Conservation (phyloP, 2,329 filamentous ascomycete genomes). For the Calonectria hawksworthii region DNA sequence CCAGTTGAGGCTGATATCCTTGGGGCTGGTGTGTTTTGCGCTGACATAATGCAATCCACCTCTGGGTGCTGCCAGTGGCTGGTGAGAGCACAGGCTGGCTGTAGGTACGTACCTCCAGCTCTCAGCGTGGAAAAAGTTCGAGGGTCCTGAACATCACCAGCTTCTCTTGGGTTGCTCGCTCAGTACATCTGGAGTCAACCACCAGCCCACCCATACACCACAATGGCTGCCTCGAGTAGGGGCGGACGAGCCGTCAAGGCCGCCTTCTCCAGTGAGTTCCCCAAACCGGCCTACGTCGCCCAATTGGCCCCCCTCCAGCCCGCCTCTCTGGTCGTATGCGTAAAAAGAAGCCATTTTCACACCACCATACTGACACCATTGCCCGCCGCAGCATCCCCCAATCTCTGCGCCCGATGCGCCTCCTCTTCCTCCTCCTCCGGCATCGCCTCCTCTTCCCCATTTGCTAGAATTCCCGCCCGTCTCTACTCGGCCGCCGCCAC, state of each 20-base stretch:
- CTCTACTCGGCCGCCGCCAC: conserved; percentile 53
- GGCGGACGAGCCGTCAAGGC: conserved; percentile 64
- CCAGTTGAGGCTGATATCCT: neutral
- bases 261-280: conserved; percentile 64
- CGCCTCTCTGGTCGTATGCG: conserved; percentile 3
- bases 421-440: conserved; percentile 48
- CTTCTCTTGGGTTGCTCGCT: conserved; percentile 27
- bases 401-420: conserved; percentile 56
- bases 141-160: conserved; percentile 39
- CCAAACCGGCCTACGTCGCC: neutral
- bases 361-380: conserved; percentile 6
- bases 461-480: conserved; percentile 46
- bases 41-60: conserved; percentile 18
- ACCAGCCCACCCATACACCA: conserved; percentile 15
- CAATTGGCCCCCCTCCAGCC: conserved; percentile 40
- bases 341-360: neutral
- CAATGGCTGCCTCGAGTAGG: conserved; percentile 70
- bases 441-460: conserved; percentile 35
- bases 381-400: conserved; percentile 44
- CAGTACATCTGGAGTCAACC: conserved; percentile 32
- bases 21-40: neutral
- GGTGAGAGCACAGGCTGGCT: neutral
- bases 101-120: conserved; percentile 44
- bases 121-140: conserved; percentile 45
- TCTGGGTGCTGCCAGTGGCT: neutral